phyloP scores from a whole-genome alignment of 2,329 filamentous ascomycete species.

The Raffaelea albimanens region DNA sequence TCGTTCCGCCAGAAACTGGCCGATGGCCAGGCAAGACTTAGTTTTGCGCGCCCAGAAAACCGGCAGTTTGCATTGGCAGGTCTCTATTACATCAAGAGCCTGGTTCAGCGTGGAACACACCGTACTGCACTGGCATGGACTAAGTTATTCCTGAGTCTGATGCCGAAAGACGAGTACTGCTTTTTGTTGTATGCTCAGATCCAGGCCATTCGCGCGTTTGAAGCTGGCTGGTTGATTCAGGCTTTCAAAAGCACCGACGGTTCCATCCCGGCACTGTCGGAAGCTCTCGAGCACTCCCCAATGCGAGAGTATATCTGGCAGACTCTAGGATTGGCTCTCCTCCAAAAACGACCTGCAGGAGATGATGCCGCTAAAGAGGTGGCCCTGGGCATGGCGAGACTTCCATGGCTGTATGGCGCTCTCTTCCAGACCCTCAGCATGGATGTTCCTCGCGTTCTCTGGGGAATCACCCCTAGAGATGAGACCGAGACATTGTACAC shows the following conservation, averaged over 20 bases:
- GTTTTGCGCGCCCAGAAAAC: constrained; percentile 78
- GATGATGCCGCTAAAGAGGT: constrained; percentile 58
- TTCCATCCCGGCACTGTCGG: too few species aligned
- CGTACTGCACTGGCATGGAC: constrained; percentile 90
- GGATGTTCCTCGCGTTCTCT: constrained; percentile 69
- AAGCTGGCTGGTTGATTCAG: constrained; percentile 67
- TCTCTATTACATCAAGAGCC: constrained; percentile 78
- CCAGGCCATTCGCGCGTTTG: constrained; percentile 70
- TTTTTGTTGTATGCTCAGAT: constrained; percentile 74
- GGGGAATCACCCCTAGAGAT: constrained; percentile 64
- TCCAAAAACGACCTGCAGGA: constrained; percentile 59
- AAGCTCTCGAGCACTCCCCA: too few species aligned
- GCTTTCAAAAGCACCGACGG: constrained; percentile 11
- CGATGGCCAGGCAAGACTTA: constrained; percentile 68
- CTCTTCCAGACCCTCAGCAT: constrained; percentile 75
- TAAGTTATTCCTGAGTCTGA: constrained; percentile 69
- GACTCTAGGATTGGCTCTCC: constrained; percentile 58
- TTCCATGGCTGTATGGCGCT: constrained; percentile 77
- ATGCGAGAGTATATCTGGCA: constrained; percentile 30
- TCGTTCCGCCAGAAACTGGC: constrained; percentile 69
- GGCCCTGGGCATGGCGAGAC: constrained; percentile 55
- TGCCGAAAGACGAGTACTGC: constrained; percentile 73
- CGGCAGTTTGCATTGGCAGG: constrained; percentile 86
- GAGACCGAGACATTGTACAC: constrained; percentile 59
- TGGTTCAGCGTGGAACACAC: constrained; percentile 87